phyloP scores from a whole-genome alignment of 805 yeast genomes.

The Cyberlindnera meyerae region DNA sequence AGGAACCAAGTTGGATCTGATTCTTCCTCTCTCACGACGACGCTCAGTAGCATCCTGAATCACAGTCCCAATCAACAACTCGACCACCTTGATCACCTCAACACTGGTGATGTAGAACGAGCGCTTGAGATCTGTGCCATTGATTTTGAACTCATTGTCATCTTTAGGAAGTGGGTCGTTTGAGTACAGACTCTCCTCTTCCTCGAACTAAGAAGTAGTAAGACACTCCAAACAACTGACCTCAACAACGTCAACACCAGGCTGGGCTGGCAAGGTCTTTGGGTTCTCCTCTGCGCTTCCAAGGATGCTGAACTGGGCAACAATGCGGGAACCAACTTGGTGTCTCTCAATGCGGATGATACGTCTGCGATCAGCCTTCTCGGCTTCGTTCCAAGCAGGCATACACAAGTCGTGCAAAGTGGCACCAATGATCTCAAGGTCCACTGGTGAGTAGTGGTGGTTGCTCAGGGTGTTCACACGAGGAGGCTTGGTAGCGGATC shows the following conservation, averaged over 20 bases:
- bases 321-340: constrained; percentile 43
- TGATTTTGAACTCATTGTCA: constrained; percentile 24
- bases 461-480: constrained; percentile 28
- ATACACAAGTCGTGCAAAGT: constrained; percentile 42
- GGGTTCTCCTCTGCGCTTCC: constrained; percentile 49
- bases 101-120: constrained; percentile 54
- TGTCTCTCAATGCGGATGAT: constrained; percentile 53
- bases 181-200: too few species aligned
- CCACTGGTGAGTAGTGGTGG: constrained; percentile 39
- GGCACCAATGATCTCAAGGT: constrained; percentile 41
- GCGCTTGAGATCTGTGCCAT: constrained; percentile 8
- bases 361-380: constrained; percentile 46
- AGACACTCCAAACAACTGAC: constrained; percentile 54
- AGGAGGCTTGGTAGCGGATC: constrained; percentile 52
- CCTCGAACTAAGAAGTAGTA: constrained; percentile 31
- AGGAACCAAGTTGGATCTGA: constrained; percentile 60
- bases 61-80: constrained; percentile 50
- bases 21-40: constrained; percentile 61
- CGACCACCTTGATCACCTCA: constrained; percentile 63
- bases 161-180: too few species aligned
- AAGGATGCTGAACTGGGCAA: constrained; percentile 45
- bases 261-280: constrained; percentile 28
- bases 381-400: constrained; percentile 46
- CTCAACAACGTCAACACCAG: constrained; percentile 48
- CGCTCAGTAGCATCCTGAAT: constrained; percentile 43